phyloP scores from a whole-genome alignment of 2,329 filamentous ascomycete species.

The Alternaria panax region DNA sequence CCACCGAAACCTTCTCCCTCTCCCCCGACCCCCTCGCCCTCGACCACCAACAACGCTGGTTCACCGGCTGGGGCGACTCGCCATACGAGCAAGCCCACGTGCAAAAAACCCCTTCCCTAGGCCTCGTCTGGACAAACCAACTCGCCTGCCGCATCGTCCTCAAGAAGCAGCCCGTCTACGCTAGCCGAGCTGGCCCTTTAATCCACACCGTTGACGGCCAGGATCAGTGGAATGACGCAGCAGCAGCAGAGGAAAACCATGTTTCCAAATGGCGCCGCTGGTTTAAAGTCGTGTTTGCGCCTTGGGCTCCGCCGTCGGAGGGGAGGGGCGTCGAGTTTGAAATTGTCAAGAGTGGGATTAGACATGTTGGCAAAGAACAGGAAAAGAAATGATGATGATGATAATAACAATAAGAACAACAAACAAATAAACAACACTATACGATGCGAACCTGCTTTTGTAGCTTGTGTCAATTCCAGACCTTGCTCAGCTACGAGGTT shows the following conservation, averaged over 20 bases:
- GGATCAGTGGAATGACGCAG: conserved; percentile 52
- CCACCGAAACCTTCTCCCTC: conserved; percentile 42
- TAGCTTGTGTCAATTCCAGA: too few relatives aligned
- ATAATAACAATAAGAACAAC: too few relatives aligned
- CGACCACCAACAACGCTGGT: conserved; percentile 92
- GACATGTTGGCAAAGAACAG: conserved; percentile 33
- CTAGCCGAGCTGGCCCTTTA: conserved; percentile 13
- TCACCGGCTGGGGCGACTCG: conserved; percentile 89
- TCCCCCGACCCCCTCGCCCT: conserved; percentile 70
- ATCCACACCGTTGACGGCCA: conserved; percentile 42
- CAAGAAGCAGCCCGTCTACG: conserved; percentile 70
- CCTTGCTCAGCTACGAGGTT: too few relatives aligned
- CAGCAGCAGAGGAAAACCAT: conserved; percentile 49
- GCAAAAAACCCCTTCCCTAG: conserved; percentile 84
- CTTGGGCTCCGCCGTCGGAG: conserved; percentile 68
- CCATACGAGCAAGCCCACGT: conserved; percentile 41
- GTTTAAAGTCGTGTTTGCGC: conserved; percentile 89
- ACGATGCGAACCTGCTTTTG: too few relatives aligned
- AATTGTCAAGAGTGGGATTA: conserved; percentile 56
- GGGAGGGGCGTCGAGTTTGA: conserved; percentile 73
- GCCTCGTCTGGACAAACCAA: conserved; percentile 90
- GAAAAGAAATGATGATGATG: not conserved
- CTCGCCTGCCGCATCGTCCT: conserved; percentile 82
- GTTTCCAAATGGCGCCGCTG: conserved; percentile 72
- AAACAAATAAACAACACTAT: not conserved